Percentiles rank a stretch among this genome's conserved stretches.
Evolutionary conservation across 1,139 yeast species (phyloP).

Genomic region (Kodamaea plutei): DNA sequence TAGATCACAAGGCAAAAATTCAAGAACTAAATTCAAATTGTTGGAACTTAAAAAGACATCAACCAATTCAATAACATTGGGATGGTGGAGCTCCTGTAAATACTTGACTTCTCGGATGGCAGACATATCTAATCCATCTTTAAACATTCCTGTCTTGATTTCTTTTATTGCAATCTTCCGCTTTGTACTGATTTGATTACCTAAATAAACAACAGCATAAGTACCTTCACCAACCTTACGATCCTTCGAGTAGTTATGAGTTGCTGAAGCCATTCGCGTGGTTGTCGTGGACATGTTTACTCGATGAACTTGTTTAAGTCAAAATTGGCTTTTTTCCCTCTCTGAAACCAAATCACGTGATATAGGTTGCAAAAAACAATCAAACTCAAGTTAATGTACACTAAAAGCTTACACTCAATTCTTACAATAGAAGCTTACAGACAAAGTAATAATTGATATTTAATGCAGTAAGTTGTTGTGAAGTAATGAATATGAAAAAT

Average conservation of each 20-base stretch:
- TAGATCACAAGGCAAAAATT: slow-evolving; percentile 85
- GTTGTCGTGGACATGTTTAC: neutral
- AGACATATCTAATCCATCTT: slow-evolving; percentile 96
- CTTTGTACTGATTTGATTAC: slow-evolving; percentile 53
- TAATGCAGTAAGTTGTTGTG: too few relatives aligned
- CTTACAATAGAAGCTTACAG: too few relatives aligned
- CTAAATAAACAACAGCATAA: slow-evolving; percentile 93
- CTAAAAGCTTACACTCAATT: too few relatives aligned
- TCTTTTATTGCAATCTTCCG: slow-evolving; percentile 87
- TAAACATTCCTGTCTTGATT: slow-evolving; percentile 90
- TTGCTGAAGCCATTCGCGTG: slow-evolving; percentile 1
- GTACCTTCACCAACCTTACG: slow-evolving; percentile 98
- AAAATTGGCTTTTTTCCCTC: too few relatives aligned
- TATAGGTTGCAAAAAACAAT: too few relatives aligned
- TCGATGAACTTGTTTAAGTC: too few relatives aligned
- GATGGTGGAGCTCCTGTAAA: slow-evolving; percentile 79
- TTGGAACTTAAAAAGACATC: slow-evolving; percentile 77
- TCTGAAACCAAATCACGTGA: too few relatives aligned
- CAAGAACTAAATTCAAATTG: slow-evolving; percentile 81
- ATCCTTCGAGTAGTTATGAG: slow-evolving; percentile 45
- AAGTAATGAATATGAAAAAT: too few relatives aligned
- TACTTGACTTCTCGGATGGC: slow-evolving; percentile 95
- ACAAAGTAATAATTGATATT: too few relatives aligned
- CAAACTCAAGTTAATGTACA: too few relatives aligned
- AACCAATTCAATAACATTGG: slow-evolving; percentile 77